phyloP scores from a whole-genome alignment of 1,284 basidiomycete species.

The Cutaneotrichosporon sp. region DNA sequence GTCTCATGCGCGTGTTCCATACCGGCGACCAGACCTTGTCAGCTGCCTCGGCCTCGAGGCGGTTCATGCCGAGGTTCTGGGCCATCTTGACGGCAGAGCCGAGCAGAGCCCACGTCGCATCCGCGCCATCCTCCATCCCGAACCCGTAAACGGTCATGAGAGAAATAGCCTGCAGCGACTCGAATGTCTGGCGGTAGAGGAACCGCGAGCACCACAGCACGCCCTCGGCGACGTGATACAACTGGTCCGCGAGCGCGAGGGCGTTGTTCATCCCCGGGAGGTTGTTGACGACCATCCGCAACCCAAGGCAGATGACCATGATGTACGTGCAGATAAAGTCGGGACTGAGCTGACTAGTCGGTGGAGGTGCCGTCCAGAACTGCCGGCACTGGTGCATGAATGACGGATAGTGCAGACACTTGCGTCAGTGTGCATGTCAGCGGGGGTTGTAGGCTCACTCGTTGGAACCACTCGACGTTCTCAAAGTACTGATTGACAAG shows the following conservation, averaged over 20 bases:
- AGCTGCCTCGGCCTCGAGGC: constrained; percentile 26
- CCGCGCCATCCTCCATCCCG: constrained; percentile 22
- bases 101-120: constrained; percentile 25
- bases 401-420: constrained; percentile 26
- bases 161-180: constrained; percentile 26
- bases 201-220: constrained; percentile 27
- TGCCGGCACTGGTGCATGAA: constrained; percentile 23
- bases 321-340: constrained; percentile 24
- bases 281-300: constrained; percentile 16
- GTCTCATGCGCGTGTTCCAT: constrained; percentile 21
- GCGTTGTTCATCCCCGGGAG: constrained; percentile 18
- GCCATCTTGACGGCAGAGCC: constrained; percentile 31
- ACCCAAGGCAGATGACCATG: constrained; percentile 26
- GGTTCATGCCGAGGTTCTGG: constrained; percentile 32
- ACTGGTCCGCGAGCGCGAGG: constrained; percentile 16
- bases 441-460: not conserved
- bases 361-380: constrained; percentile 14
- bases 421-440: not conserved
- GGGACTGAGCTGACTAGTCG: constrained; percentile 9
- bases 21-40: constrained; percentile 23
- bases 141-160: constrained; percentile 27
- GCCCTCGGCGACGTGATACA: constrained; percentile 26
- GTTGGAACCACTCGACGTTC: constrained; percentile 29
- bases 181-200: constrained; percentile 25
- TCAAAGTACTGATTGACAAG: constrained; percentile 27